Evolutionary conservation across 805 yeast species (phyloP), one percentile per base, ranked within the genome.

Genomic region (Schwanniomyces occidentalis): DNA sequence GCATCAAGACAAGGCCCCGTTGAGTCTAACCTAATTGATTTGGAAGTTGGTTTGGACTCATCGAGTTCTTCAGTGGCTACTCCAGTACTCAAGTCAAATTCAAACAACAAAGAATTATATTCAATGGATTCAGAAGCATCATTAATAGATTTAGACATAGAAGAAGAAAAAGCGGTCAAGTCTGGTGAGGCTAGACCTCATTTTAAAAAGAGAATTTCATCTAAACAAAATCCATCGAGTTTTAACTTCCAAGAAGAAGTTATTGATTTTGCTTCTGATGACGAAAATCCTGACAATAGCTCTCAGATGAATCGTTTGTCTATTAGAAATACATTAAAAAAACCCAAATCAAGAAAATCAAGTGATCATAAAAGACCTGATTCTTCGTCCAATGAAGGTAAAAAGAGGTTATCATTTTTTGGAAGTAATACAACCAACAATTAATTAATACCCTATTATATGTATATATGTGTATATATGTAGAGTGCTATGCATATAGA

Each of bases 241-340:
- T 44, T 65, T 24, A 56, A 47, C 17, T 59, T 67, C 19, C 64
- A 65, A 40, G 73, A 69, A 44, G 71, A 69, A 40, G 70, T 67
- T 3, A 60, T 69, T 37, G 73, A 69, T 44, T 69, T 66, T 56
- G 73, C 67, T 1, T 65, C 71, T 8, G 74, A 69, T 41, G 73
- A 69, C 42, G 74, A 69, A 36, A 62, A 60, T 36, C 65, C 65
- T 1, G 63, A 51, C 6, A 53, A 58, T 31, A 53, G 53, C 10
- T 59, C 68, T 1, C 49, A 49, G 16, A 61, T 69, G 72, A 68
- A 52, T 45, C 45, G 74, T 12, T 46, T 69, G 21, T 56, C 70
- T 8, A 69, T 69, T 25, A 48, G 74, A 35, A 56, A 58, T 27
- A 63, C 72, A 4, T 51, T 69, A 34, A 60, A 49, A 46, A 58